phyloP scores from a whole-genome alignment of 2,329 filamentous ascomycete genomes.

The Arthrocladium fulminans region DNA sequence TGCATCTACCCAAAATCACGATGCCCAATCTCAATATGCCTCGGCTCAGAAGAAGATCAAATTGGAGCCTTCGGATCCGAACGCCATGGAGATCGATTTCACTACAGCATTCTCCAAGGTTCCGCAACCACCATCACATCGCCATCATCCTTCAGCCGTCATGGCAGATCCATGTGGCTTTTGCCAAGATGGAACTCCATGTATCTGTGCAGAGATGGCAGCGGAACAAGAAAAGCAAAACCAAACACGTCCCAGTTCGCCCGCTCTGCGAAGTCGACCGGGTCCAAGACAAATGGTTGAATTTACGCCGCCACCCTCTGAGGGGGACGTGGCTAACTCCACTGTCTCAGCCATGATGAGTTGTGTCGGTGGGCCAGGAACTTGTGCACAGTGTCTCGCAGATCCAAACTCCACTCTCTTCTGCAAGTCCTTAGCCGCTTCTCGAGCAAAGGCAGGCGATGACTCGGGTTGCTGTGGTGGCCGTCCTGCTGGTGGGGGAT shows the following conservation, averaged over 20 bases:
- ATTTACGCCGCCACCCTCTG: constrained; percentile 46
- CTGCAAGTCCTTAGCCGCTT: constrained; percentile 70
- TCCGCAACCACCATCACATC: too few relatives aligned
- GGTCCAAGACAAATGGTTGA: constrained; percentile 28
- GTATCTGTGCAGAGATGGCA: constrained; percentile 64
- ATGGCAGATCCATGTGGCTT: constrained; percentile 68
- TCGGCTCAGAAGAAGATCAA: constrained; percentile 48
- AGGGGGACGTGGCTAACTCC: constrained; percentile 49
- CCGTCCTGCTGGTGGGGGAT: constrained; percentile 50
- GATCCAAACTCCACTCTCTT: constrained; percentile 75
- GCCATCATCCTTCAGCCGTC: constrained; percentile 42
- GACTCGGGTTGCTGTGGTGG: constrained; percentile 55
- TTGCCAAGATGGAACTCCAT: constrained; percentile 72
- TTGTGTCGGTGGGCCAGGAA: constrained; percentile 63
- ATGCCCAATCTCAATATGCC: constrained; percentile 28
- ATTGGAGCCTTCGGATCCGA: constrained; percentile 28
- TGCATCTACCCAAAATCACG: constrained; percentile 29
- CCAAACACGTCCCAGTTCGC: background rate
- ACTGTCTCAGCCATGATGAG: constrained; percentile 29
- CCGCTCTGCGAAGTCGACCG: background rate
- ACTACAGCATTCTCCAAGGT: constrained; percentile 34
- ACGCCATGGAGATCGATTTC: constrained; percentile 60
- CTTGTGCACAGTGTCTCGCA: constrained; percentile 66
- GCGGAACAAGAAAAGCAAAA: constrained; percentile 31
- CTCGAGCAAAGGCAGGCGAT: constrained; percentile 22